Evolutionary conservation across 805 yeast species (phyloP).

Genomic region (Sugiyamaella mastotermitis): DNA sequence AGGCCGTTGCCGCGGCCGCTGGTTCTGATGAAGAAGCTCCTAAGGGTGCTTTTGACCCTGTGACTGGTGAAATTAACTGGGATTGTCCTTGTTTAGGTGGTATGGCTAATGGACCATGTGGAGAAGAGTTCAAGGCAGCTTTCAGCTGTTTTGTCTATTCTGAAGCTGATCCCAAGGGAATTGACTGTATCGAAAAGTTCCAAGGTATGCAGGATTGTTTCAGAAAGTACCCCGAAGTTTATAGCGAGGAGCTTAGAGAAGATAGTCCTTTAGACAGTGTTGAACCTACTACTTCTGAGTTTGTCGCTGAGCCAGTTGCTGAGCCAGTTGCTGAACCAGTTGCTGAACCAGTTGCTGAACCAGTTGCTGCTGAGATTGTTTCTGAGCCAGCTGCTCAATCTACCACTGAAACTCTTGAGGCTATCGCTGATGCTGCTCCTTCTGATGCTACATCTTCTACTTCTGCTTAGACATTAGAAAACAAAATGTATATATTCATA

Average conservation of each 20-base stretch:
- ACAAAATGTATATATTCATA: background rate
- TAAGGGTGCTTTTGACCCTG: constrained; percentile 83
- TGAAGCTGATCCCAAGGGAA: constrained; percentile 91
- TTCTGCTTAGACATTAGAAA: constrained; percentile 3
- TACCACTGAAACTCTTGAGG: background rate
- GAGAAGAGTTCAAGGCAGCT: constrained; percentile 90
- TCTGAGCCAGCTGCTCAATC: background rate
- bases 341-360: constrained; percentile 1
- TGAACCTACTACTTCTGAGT: constrained; percentile 6
- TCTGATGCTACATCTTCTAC: background rate
- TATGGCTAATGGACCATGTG: constrained; percentile 98
- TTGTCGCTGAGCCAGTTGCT: constrained; percentile 12
- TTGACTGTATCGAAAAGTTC: constrained; percentile 89
- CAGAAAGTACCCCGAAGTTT: constrained; percentile 85
- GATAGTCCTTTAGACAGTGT: constrained; percentile 42
- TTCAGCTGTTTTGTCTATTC: constrained; percentile 94
- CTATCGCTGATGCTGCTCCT: background rate
- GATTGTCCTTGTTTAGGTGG: constrained; percentile 99
- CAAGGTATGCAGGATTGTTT: constrained; percentile 91
- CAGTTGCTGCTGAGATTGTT: constrained; percentile 6
- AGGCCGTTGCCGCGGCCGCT: constrained; percentile 2
- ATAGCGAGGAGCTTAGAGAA: constrained; percentile 84
- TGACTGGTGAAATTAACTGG: constrained; percentile 99
- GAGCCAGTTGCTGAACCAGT: constrained; percentile 9
- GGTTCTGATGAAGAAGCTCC: constrained; percentile 17